These are phyloP conservation scores for Malus hybrid DNA, from an alignment of 331 rosid species.

Conservation along the genomic window DNA sequence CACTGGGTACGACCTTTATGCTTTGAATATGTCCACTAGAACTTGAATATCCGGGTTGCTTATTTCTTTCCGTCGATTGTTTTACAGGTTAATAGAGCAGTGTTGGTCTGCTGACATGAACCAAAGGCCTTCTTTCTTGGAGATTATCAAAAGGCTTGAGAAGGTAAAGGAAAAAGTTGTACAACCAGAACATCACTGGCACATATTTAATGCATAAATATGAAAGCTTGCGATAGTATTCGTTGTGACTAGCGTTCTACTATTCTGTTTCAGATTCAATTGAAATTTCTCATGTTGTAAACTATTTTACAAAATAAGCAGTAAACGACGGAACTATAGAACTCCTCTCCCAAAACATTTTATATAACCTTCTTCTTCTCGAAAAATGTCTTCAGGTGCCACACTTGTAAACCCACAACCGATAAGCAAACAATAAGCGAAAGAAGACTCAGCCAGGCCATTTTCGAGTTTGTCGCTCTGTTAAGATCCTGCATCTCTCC, in stretches of 20 bases:
- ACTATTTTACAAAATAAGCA: slow-evolving; percentile 36
- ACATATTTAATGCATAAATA: slow-evolving; percentile 46
- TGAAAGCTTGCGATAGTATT: slow-evolving; percentile 18
- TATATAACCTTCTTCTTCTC: slow-evolving; percentile 83
- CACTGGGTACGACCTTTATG: too few species aligned
- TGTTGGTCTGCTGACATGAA: slow-evolving; percentile 90
- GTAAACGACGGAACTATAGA: neutral
- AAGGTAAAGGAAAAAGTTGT: slow-evolving; percentile 66
- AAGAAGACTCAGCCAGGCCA: slow-evolving; percentile 73
- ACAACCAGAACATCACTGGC: slow-evolving; percentile 84
- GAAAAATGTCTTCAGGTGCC: slow-evolving; percentile 83
- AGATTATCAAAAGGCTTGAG: slow-evolving; percentile 86
- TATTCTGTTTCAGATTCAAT: slow-evolving; percentile 16
- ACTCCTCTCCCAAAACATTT: neutral
- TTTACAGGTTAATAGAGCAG: slow-evolving; percentile 57
- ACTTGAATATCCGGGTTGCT: neutral
- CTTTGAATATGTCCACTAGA: neutral
- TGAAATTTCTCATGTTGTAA: neutral
- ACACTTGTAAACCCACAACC: slow-evolving; percentile 70
- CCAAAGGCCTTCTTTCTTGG: slow-evolving; percentile 86
- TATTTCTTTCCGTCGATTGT: slow-evolving; percentile 4
- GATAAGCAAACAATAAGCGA: slow-evolving; percentile 63
- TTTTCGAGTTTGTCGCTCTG: slow-evolving; percentile 42
- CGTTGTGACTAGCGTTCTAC: slow-evolving; percentile 9
- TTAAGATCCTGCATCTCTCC: slow-evolving; percentile 84